Evolutionary conservation across 2,329 filamentous ascomycete genomes (phyloP).

Genomic region (Colletotrichum limetticola): DNA sequence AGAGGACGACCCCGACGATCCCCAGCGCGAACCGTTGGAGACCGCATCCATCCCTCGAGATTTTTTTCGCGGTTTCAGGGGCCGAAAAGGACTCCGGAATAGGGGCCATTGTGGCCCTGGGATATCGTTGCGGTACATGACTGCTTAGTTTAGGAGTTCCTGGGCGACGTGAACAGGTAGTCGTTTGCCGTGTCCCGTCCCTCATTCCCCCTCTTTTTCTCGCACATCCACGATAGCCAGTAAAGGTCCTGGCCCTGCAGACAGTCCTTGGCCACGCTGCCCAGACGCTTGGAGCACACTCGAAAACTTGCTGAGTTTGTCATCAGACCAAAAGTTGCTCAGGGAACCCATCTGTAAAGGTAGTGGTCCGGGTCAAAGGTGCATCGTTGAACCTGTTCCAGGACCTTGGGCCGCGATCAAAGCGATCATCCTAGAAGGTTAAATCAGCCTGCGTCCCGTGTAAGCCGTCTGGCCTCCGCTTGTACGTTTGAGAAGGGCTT

Average conservation of each 20-base stretch:
- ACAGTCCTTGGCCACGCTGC: constrained; percentile 7
- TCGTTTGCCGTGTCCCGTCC: constrained; percentile 3
- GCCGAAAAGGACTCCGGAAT: constrained; percentile 23
- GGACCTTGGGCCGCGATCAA: constrained; percentile 18
- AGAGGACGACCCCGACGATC: constrained; percentile 14
- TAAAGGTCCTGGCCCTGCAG: constrained; percentile 24
- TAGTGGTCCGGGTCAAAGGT: constrained; percentile 17
- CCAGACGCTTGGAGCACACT: constrained; percentile 13
- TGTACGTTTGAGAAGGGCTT: constrained; percentile 11
- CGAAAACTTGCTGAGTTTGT: constrained; percentile 16
- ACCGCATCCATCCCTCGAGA: background rate
- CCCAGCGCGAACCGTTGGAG: constrained; percentile 18
- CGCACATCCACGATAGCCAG: constrained; percentile 1
- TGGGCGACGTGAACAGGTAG: constrained; percentile 3
- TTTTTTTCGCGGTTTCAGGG: constrained; percentile 22
- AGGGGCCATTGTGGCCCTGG: constrained; percentile 16
- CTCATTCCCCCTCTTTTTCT: constrained; percentile 3
- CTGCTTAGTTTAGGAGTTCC: constrained; percentile 6
- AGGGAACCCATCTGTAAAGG: constrained; percentile 13
- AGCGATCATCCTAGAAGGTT: constrained; percentile 26
- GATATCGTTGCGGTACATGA: constrained; percentile 15
- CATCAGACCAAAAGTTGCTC: constrained; percentile 16
- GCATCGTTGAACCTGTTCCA: constrained; percentile 26
- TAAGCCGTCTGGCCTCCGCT: constrained; percentile 8
- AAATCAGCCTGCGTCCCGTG: constrained; percentile 20